Evolutionary conservation across 2,329 filamentous ascomycete species (phyloP), one percentile per base, ranked within the genome.

Genomic region (Hyphodiscus sp.): DNA sequence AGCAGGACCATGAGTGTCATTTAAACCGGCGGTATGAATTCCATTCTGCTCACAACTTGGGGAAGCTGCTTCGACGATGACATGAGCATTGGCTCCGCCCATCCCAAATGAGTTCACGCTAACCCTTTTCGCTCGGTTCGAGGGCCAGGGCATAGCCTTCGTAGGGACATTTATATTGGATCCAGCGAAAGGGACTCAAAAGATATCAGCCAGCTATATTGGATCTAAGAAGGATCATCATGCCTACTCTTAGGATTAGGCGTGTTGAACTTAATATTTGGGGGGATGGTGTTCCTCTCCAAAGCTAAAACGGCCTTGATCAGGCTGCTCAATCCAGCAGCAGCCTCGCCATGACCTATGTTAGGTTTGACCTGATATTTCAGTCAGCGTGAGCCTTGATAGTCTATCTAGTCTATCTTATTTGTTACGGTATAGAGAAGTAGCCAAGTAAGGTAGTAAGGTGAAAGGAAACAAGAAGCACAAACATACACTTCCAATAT

Each of bases 21-120:
- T n/a, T 10, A 38, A 13, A 26, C 8, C 8, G 8, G 23, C 4
- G 23, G 8, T 3, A 26, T 26, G 23, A 26, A 8, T 26, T 8
- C 23, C 23, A 8, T 26, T 26, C 8, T 26, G 4, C 23, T 8
- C 8, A 26, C 23, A 26, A 26, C 3, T 3, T 26, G 23, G 23
- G 3, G 23, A 26, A 8, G 20, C 45, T 10, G 45, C 45, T 20
- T 52, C 50, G 11, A 52, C 7, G 19, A 53, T 53, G 2, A 26
- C 67, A 57, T 73, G 70, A 1, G 65, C 66, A 56, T 65, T 65
- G 1, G 60, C 56, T 1, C 62, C 62, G 18, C 62, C 62, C 26
- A 58, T 62, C 8, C 62, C 62, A 45, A 63, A 65, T 6, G 49
- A 56, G 41, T 65, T 65, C 7, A 64, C 47, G 56, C 74, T 76